Evolutionary conservation across 306 rosid genomes (phyloP).

Genomic region (Prinsepia uniflora): DNA sequence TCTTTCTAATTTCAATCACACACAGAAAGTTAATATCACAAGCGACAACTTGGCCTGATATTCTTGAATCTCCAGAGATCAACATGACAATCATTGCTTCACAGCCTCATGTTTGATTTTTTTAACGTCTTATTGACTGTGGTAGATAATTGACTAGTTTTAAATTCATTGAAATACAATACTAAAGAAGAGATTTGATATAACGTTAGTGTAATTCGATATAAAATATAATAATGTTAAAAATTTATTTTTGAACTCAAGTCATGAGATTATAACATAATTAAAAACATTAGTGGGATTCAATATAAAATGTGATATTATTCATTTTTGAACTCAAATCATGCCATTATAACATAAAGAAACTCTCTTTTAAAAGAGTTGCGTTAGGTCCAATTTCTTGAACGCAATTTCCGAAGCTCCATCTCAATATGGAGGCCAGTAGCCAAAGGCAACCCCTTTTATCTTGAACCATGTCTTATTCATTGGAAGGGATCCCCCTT

Average conservation of each 20-base stretch:
- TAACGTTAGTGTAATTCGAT: no score
- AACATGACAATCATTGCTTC: slow-evolving; percentile 20
- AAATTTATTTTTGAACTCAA: no score
- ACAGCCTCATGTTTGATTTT: slow-evolving; percentile 2
- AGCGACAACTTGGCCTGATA: slow-evolving; percentile 4
- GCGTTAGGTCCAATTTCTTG: not conserved
- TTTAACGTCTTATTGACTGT: not conserved
- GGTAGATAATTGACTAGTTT: not conserved
- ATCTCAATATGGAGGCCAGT: not conserved
- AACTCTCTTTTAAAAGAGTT: no score
- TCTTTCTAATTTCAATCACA: not conserved
- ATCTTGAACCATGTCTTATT: slow-evolving; percentile 1
- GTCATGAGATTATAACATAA: no score
- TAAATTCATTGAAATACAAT: no score
- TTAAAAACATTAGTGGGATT: no score
- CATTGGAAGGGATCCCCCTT: slow-evolving; percentile 9
- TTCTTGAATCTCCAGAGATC: not conserved
- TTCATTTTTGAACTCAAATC: no score
- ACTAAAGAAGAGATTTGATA: no score
- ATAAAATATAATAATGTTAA: no score
- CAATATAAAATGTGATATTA: no score
- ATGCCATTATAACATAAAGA: no score
- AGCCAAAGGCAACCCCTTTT: not conserved
- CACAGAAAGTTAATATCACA: not conserved
- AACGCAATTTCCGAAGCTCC: not conserved